Evolutionary conservation across 345 rosid genomes (phyloP), one percentile per base, ranked within the genome.

Genomic region (Populus alba): DNA sequence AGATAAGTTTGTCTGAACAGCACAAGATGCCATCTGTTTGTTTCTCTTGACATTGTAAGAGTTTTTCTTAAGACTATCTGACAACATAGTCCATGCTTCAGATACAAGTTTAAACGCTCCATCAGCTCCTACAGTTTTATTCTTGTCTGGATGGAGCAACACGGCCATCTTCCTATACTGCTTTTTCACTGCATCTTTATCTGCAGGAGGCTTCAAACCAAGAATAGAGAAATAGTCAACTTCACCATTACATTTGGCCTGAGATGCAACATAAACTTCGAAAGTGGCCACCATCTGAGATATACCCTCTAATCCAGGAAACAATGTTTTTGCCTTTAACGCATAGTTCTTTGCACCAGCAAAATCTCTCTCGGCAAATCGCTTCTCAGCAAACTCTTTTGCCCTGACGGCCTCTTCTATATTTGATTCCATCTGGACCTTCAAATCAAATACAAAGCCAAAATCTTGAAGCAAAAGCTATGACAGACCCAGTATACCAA

Each of bases 21-120:
- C 86, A 72, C 78, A 78, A 13, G 88, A 57, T 18, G 83, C 45
- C 82, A 22, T 62, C 73, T 83, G 85, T 78, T 81, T 85, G 78
- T 75, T 85, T 81, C 89, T 86, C 81, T 86, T 86, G 43, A 59
- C 73, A 86, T 96, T 89, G 75, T 87, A 89, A 53, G 95, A 85
- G 77, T 87, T 89, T 86, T 92, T 92, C 85, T 89, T 88, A 66
- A 84, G 80, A 79, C 83, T 88, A 78, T 91, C 94, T 0, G 97
- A 92, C 85, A 96, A 83, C 72, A 89, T 79, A 59, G 85, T 88
- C 99, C 98, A 96, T 1, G 98, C 99, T 84, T 96, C 98, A 25
- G 97, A 94, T 74, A 94, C 89, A 83, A 96, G 91, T 82, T 92
- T 93, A 83, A 96, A 96, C 0, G 99, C 99, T 70, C 99, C 98